Conservation (phyloP, 768 basidiomycete species). For the Suillus sp. region DNA sequence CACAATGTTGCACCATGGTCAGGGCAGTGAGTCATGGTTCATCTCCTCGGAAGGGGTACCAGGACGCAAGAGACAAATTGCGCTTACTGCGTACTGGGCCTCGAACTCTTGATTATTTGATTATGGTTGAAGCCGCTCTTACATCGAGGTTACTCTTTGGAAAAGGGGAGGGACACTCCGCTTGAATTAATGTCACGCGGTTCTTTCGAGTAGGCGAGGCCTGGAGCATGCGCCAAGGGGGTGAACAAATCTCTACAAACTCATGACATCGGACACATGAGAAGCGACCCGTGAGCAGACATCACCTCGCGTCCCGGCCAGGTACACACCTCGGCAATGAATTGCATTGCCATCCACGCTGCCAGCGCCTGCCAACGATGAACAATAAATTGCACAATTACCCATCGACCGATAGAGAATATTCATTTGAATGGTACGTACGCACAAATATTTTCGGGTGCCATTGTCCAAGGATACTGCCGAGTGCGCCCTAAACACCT, state of each 20-base stretch:
- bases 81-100: neutral
- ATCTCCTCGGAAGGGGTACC: constrained; percentile 4
- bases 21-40: neutral
- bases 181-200: neutral
- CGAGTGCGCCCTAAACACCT: neutral
- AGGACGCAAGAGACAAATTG: neutral
- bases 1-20: neutral
- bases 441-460: neutral
- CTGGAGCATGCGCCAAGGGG: neutral
- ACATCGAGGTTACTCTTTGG: neutral
- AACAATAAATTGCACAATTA: neutral
- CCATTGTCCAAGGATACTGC: neutral
- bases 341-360: neutral
- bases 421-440: neutral
- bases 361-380: neutral
- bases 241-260: neutral
- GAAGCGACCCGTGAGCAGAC: neutral
- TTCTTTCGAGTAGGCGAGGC: neutral
- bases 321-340: neutral
- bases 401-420: neutral
- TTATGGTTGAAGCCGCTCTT: neutral
- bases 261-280: neutral
- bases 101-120: neutral
- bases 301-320: neutral
- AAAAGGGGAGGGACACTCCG: neutral